Evolutionary conservation across 192 early-diverging fungal genomes (phyloP), one percentile per base, ranked within the genome.

Genomic region (Backusella circina): DNA sequence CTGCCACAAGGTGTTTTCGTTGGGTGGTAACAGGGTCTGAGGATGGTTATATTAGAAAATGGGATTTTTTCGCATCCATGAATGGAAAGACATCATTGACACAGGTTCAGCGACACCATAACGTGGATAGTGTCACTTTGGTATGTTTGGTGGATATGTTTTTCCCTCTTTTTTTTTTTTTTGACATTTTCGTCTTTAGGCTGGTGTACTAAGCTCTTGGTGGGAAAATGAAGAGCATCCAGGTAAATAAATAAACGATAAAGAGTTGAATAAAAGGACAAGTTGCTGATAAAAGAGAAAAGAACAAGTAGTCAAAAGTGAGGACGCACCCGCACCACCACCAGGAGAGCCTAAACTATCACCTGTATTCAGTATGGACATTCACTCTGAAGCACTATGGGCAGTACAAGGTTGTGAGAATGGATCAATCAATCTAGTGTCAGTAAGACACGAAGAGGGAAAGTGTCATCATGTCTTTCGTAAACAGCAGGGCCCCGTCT

Each of bases 11-110:
- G 36, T 89, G 92, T 74, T 91, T 90, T 86, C 88, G 91, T 32
- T 95, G 93, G 93, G 77, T 94, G n/a, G 89, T 93, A 30, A 95
- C 91, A 28, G 94, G 93, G 28, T 91, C 90, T 12, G 95, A 96
- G 64, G 98, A 99, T 84, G 98, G 97, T 70, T 97, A 93, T 81
- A 91, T 99, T 64, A 86, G 95, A 32, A 97, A 95, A 77, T 99
- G 91, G 84, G 97, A 99, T 75, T 96, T 98, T 76, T 89, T 91
- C 72, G 89, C 90, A 16, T 91, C 98, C 0, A 87, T 96, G 75
- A 92, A 91, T 77, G 97, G 96, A 7, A 92, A 92, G 66, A 86
- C 88, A 23, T 71, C 85, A 54, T 82, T 99, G 61, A 98, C 98
- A 1, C 92, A 91, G 72, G 90, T 85, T 8, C 98, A 99, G 73